A percentile compares a stretch with the other conserved stretches of the same genome.
Evolutionary conservation across 2,329 filamentous ascomycete species (phyloP).

Genomic region (Fusarium euwallaceae): DNA sequence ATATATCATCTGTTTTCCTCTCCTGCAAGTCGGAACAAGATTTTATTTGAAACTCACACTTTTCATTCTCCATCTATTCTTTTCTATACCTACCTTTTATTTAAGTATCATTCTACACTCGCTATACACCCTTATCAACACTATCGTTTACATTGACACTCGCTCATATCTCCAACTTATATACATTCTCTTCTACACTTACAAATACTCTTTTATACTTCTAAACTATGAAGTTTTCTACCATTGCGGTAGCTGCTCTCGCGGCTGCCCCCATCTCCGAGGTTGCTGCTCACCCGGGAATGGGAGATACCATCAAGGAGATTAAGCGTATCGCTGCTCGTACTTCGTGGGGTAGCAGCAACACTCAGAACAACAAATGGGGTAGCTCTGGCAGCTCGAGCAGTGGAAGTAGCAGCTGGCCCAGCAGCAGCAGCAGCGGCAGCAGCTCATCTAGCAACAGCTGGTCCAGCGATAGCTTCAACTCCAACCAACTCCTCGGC

Average conservation of each 20-base stretch:
- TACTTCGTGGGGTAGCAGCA: constrained; percentile 17
- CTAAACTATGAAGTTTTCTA: constrained; percentile 45
- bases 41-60: constrained; percentile 8
- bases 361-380: constrained; percentile 5
- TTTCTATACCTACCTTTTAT: constrained; percentile 10
- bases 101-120: constrained; percentile 15
- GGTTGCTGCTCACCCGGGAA: constrained; percentile 37
- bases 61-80: constrained; percentile 13
- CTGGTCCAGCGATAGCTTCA: constrained; percentile 31
- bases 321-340: constrained; percentile 37
- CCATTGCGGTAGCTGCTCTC: constrained; percentile 39
- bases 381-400: background rate
- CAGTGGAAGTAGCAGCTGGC: no score
- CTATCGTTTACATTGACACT: constrained; percentile 8
- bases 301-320: constrained; percentile 41
- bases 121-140: constrained; percentile 2
- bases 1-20: constrained; percentile 3
- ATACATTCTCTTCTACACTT: background rate
- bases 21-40: background rate
- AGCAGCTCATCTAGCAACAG: constrained; percentile 4
- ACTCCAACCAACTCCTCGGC: constrained; percentile 51
- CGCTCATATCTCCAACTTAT: constrained; percentile 1
- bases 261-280: constrained; percentile 35
- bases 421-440: background rate
- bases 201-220: background rate